phyloP scores from a whole-genome alignment of 179 eudicot species.

The Camellia oleifera region DNA sequence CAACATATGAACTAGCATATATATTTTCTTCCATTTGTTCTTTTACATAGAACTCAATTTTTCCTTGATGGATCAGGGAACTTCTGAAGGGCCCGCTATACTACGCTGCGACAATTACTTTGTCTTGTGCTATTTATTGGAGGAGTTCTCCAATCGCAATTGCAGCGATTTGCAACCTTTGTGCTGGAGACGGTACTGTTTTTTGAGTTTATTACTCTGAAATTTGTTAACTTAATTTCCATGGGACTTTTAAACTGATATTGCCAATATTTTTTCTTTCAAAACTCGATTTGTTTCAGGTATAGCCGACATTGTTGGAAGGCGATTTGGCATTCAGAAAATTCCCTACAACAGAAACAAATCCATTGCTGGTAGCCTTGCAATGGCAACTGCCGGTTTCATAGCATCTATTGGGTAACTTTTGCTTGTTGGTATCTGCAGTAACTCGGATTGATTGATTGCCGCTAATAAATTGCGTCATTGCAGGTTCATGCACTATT shows the following conservation, averaged over 20 bases:
- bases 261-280: neutral
- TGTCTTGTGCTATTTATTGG: slow-evolving; percentile 70
- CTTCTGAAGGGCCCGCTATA: slow-evolving; percentile 87
- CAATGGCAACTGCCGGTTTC: slow-evolving; percentile 82
- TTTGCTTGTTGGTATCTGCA: neutral
- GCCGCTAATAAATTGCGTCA: slow-evolving; percentile 2
- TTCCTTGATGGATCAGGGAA: slow-evolving; percentile 55
- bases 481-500: slow-evolving; percentile 80
- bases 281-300: slow-evolving; percentile 41
- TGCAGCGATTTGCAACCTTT: slow-evolving; percentile 75
- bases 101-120: slow-evolving; percentile 67
- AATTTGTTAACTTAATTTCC: neutral
- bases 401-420: slow-evolving; percentile 74
- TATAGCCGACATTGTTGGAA: slow-evolving; percentile 88
- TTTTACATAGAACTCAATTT: slow-evolving; percentile 12
- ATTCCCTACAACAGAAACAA: slow-evolving; percentile 73
- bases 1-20: neutral
- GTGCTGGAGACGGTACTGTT: slow-evolving; percentile 90
- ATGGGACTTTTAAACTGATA: neutral
- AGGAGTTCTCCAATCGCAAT: slow-evolving; percentile 75
- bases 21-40: slow-evolving; percentile 5
- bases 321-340: slow-evolving; percentile 66
- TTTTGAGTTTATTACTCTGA: neutral
- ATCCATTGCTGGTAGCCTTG: slow-evolving; percentile 77
- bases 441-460: neutral